A percentile compares a stretch with the other conserved stretches of the same genome.
Evolutionary conservation across 805 yeast genomes (phyloP).

Genomic region (Priceomyces carsonii): DNA sequence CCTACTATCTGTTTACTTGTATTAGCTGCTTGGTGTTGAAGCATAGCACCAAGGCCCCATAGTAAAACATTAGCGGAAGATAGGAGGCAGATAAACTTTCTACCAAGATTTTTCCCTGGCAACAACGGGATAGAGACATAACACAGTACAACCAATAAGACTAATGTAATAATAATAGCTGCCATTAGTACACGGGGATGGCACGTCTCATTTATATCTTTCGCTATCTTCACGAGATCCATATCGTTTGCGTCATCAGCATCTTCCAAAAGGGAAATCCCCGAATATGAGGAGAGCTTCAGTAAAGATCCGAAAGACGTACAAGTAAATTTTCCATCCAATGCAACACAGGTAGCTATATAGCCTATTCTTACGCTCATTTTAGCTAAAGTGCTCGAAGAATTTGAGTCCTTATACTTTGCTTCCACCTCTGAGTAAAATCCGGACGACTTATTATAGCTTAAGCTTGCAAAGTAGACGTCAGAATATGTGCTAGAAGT

Average conservation of each 20-base stretch:
- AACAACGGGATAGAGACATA: conserved; percentile 50
- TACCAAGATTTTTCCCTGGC: conserved; percentile 37
- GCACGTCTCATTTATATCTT: conserved; percentile 45
- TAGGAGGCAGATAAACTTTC: conserved; percentile 27
- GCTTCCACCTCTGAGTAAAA: conserved; percentile 40
- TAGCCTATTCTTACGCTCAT: conserved; percentile 55
- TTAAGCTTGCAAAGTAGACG: conserved; percentile 49
- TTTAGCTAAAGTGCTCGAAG: conserved; percentile 31
- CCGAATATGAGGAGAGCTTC: conserved; percentile 22
- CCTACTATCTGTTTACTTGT: conserved; percentile 46
- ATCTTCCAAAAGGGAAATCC: conserved; percentile 33
- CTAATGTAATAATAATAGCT: conserved; percentile 43
- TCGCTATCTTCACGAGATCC: conserved; percentile 50
- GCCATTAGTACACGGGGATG: conserved; percentile 58
- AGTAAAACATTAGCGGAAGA: conserved; percentile 41
- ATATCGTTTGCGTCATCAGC: conserved; percentile 21
- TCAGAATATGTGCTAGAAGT: conserved; percentile 43
- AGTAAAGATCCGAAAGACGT: conserved; percentile 28
- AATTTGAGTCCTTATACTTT: conserved; percentile 31
- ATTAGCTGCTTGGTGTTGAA: conserved; percentile 57
- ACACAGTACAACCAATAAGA: conserved; percentile 40
- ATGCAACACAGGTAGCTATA: conserved; percentile 54
- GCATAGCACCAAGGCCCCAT: conserved; percentile 69
- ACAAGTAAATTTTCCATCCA: conserved; percentile 35
- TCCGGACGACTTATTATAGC: conserved; percentile 48